Percentiles rank a stretch among this genome's conserved stretches.
phyloP scores from a whole-genome alignment of 495 filamentous ascomycete genomes.

The Aspergillus incahuasiensis region DNA sequence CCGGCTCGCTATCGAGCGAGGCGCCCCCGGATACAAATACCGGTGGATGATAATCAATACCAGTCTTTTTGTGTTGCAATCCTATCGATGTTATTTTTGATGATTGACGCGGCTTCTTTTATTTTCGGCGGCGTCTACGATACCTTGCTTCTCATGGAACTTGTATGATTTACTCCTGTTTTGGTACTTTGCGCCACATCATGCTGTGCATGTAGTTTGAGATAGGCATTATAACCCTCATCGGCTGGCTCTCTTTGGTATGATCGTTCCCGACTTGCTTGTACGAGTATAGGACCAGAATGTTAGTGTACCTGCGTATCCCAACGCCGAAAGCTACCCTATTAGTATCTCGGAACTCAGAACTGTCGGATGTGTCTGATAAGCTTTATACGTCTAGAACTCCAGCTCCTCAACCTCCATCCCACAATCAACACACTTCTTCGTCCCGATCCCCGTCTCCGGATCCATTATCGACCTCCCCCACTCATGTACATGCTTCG shows the following conservation, averaged over 20 bases:
- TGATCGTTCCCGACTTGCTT: neutral
- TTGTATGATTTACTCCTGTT: neutral
- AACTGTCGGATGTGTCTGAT: too few relatives aligned
- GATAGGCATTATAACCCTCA: neutral
- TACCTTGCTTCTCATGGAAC: neutral
- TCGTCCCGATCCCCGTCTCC: slow-evolving; percentile 71
- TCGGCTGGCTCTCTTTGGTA: neutral
- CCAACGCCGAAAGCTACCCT: too few relatives aligned
- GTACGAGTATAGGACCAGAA: slow-evolving; percentile 19
- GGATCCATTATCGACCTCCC: slow-evolving; percentile 72
- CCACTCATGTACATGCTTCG: slow-evolving; percentile 91
- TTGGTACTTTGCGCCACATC: neutral
- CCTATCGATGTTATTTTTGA: slow-evolving; percentile 2
- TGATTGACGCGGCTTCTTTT: slow-evolving; percentile 1
- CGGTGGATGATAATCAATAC: slow-evolving; percentile 6
- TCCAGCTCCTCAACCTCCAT: slow-evolving; percentile 98
- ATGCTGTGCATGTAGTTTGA: neutral
- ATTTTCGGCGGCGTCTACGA: neutral
- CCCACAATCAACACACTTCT: slow-evolving; percentile 82
- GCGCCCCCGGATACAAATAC: slow-evolving; percentile 12
- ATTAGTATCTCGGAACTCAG: too few relatives aligned
- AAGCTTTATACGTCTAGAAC: slow-evolving; percentile 60
- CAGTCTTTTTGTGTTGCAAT: neutral
- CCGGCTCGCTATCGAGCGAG: slow-evolving; percentile 20
- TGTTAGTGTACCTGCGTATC: too few relatives aligned